Percentiles rank a stretch among this genome's conserved stretches.
Evolutionary conservation across 345 rosid species (phyloP).

Genomic region (Crucihimalaya himalaica): DNA sequence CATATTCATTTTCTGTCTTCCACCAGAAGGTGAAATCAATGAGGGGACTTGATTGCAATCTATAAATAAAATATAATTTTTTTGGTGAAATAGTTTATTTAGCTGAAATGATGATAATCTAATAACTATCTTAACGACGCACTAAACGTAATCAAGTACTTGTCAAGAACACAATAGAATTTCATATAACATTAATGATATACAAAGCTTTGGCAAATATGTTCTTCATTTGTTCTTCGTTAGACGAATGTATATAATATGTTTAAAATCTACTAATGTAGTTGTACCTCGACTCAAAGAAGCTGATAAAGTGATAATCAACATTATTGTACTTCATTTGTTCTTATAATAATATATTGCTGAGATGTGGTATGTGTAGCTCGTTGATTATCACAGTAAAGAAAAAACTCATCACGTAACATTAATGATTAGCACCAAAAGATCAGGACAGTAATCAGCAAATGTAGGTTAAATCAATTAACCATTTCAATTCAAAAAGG

Average conservation of each 20-base stretch:
- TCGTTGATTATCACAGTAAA: not conserved
- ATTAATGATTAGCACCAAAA: not conserved
- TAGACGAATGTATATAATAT: not conserved
- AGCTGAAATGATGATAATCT: not conserved
- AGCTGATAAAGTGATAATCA: not conserved
- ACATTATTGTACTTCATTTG: not conserved
- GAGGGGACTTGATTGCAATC: conserved; percentile 32
- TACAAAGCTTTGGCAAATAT: not conserved
- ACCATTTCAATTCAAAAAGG: not conserved
- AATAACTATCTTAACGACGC: not conserved
- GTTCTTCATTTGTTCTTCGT: not conserved
- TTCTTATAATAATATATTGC: not conserved
- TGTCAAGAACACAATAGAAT: not conserved
- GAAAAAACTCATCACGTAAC: not conserved
- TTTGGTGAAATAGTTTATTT: not conserved
- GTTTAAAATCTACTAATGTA: no score
- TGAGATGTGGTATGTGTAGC: not conserved
- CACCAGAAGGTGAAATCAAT: conserved; percentile 28
- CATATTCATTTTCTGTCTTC: conserved; percentile 40
- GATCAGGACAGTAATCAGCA: not conserved
- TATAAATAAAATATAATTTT: not conserved
- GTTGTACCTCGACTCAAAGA: not conserved
- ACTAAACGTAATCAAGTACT: not conserved
- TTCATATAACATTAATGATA: no score
- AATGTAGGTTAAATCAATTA: not conserved